Base-by-base conservation (phyloP, 768 basidiomycete genomes). In the Candolleomyces efflorescens region DNA sequence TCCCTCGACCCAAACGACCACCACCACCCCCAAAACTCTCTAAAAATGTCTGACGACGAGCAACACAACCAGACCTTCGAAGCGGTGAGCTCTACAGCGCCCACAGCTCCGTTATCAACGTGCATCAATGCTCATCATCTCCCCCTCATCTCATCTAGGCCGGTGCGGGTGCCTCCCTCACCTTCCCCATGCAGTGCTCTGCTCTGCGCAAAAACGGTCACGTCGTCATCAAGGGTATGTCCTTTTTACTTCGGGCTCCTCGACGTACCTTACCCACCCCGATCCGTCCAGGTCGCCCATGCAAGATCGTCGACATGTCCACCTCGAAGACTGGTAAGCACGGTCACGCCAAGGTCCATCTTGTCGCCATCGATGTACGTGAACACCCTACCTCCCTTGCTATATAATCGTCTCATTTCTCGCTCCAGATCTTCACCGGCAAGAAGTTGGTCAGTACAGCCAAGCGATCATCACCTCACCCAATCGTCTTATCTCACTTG, bases 241-340 rank as follows among this genome's bases (percentile, higher is more conserved):
- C 55, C 26, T 27, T 6, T 13, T 37, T 26, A 24, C 49, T 38
- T 18, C 41, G 37, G 41, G 27, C 17, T 41, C 37, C 48, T 9
- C 41, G 56, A 46, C 43, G 57, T 36, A 22, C 12, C 58, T 59
- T 54, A 57, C 13, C 51, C 39, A 39, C 53, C 11, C 46, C 37
- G 43, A 23, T 41, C 55, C 32, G 49, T 23, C 9, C 63, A 90
- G 89, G 81, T 65, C 86, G 94, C 66, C 95, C 95, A 64, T 98
- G 95, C 91, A 98, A 98, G 82, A 94, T 94, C 77, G 87, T 94
- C 67, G 94, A 97, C 74, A 98, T 97, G 95, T 96, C 94, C 62
- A 97, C 95, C 79, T 98, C 95, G 73, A 98, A 98, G 86, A 96
- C 94, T 49, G 95, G 96, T 68, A 98, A 98, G 86, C 96, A 98